Conservation (phyloP, 345 rosid genomes). For the Streptanthus diversifolius region DNA sequence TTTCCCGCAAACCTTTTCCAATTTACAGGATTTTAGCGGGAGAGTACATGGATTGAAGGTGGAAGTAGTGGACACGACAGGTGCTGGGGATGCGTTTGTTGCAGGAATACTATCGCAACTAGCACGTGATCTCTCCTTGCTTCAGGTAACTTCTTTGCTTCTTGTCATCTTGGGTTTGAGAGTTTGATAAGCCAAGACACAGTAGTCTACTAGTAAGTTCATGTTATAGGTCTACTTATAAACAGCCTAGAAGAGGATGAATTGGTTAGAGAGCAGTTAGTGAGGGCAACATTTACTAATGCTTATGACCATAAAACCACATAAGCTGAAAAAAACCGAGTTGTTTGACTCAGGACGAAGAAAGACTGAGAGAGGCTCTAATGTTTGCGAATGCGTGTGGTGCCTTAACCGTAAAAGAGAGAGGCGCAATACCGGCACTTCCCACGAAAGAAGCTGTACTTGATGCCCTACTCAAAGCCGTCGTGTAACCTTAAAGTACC, state of each 20-base stretch:
- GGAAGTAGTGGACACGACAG: slow-evolving; percentile 84
- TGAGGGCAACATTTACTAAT: not conserved
- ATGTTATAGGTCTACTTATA: too few species aligned
- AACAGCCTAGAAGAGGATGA: too few species aligned
- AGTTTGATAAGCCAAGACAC: not conserved
- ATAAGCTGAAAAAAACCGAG: slow-evolving; percentile 21
- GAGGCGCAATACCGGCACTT: slow-evolving; percentile 95
- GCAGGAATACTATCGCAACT: slow-evolving; percentile 71
- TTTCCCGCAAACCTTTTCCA: not conserved
- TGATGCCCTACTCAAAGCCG: slow-evolving; percentile 44
- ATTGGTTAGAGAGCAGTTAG: too few species aligned
- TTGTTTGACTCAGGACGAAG: slow-evolving; percentile 52
- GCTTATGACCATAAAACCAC: not conserved
- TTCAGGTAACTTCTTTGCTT: slow-evolving; percentile 51
- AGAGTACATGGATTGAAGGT: slow-evolving; percentile 76
- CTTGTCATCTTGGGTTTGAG: not conserved
- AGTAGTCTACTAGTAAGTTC: too few species aligned
- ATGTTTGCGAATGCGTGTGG: slow-evolving; percentile 90
- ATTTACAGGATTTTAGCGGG: slow-evolving; percentile 69
- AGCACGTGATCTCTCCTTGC: slow-evolving; percentile 65
- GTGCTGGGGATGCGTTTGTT: slow-evolving; percentile 99
- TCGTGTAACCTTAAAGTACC: slow-evolving; percentile 25
- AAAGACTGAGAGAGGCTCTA: slow-evolving; percentile 62
- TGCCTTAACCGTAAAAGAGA: slow-evolving; percentile 78
- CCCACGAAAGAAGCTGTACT: slow-evolving; percentile 74